Evolutionary conservation across 139 green algal genomes (phyloP), one percentile per base, ranked within the genome.

Genomic region (Coelastrella sp.): DNA sequence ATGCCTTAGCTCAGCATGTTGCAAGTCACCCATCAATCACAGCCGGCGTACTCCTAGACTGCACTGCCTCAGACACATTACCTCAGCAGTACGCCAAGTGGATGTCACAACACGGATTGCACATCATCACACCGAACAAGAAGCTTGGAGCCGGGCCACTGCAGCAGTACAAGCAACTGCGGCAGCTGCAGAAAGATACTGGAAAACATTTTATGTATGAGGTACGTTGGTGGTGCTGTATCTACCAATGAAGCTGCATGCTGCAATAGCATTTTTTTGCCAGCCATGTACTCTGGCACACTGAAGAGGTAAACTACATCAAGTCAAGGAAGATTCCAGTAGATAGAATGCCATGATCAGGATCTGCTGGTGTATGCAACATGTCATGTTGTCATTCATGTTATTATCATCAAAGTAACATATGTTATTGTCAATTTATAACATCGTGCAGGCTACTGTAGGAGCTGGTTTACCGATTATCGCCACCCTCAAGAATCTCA

Each of bases 91-190:
- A 98, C 87, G 9, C 50, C 8, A 48, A 21, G 13, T 85, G 76
- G 80, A 69, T 94, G 69, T n/a, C 57, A 5, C 11, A 38, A 7
- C 21, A 21, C 11, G 97, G 97, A 32, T 89, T 96, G 50, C 93
- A 98, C 86, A 86, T 98, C 57, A 92, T 98, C 50, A 97, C 96
- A 5, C 94, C 95, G 72, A 99, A 99, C 92, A 99, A 99, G 91
- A 98, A 98, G 91, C 89, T 98, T 37, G 96, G 95, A 37, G 57
- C 86, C 37, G 87, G 89, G 25, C 81, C 87, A 4, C 71, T 92
- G 77, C 27, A 67, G 21, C 81, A 72, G 2, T 89, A 89, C 57
- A 62, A 63, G 3, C 76, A 87, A 50, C 85, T 92, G 74, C 32
- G 81, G 64, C 57, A 80, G 34, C 40, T 89, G 4, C 45, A 62